Conservation (phyloP, 257 asterid species). For the Scutellaria barbata region DNA sequence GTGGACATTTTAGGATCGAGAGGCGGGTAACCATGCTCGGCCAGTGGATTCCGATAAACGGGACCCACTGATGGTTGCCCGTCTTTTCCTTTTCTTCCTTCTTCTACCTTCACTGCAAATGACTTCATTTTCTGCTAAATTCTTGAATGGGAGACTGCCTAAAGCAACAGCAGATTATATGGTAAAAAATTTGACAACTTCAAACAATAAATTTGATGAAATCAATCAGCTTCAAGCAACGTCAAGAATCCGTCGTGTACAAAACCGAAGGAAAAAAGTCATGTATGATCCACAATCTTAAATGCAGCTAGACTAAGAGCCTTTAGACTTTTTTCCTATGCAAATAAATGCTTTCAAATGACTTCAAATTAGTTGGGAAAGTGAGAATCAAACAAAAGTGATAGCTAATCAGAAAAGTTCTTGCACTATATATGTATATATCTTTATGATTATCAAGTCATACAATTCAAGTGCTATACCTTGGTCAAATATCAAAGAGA, state of each 20-base stretch:
- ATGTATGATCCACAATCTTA: constrained; percentile 30
- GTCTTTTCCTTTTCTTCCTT: constrained; percentile 66
- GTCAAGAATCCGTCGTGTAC: neutral
- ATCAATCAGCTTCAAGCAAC: constrained; percentile 1
- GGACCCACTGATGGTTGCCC: constrained; percentile 86
- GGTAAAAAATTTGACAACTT: neutral
- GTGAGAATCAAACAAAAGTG: constrained; percentile 10
- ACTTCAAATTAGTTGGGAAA: neutral
- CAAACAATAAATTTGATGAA: constrained; percentile 16
- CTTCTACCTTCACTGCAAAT: constrained; percentile 71
- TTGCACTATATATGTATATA: neutral
- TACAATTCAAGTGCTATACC: neutral
- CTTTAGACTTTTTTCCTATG: too few species aligned
- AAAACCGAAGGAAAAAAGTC: constrained; percentile 4
- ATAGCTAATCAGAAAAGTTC: constrained; percentile 1
- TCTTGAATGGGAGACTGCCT: constrained; percentile 2
- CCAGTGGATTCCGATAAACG: constrained; percentile 66
- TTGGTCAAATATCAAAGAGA: neutral
- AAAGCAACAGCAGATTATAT: neutral
- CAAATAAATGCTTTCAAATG: too few species aligned
- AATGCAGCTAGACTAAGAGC: constrained; percentile 24
- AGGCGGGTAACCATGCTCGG: constrained; percentile 68
- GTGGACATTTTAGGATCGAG: constrained; percentile 63
- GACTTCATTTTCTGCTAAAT: constrained; percentile 49
- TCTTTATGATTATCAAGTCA: constrained; percentile 21